Base-by-base conservation (phyloP, 371 early-diverging fungal genomes). In the Mucor saturninus region DNA sequence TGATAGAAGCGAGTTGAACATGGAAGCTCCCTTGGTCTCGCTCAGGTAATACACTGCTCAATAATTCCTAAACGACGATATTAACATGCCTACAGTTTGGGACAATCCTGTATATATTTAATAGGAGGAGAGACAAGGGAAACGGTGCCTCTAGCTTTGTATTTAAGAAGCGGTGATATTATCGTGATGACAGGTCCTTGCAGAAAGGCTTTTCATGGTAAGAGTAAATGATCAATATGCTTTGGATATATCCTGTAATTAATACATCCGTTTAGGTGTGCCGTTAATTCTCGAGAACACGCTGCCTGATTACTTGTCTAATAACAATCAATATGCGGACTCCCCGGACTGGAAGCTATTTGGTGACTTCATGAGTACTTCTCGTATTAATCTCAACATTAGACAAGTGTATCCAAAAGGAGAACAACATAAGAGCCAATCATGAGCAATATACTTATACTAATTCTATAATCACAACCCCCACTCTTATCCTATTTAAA, bases 1-100 rank as follows among this genome's bases (percentile, higher is more conserved):
- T 26, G 99, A 98, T 73, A 81, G 92, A 54, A 92, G 93, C 56
- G 99, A 98, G 70, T 67, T 87, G 28, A 94, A 95, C 72, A 92
- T 90, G 86, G 86, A 86, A 21, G 95, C 95, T 3, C 96, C 98
- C 4, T 60, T 73, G 38, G 64, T 73, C 13, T 73, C 74, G n/a
- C 69, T 91, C 32, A 94, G 90, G 83, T 86, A 74, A 6, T 26
- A 26, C 11, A 9, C 21, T 48, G 6, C 26, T 5, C 28, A 11
- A 30, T 5, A 13, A 50, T 30, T 9, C 7, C 30, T 28, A 50
- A 10, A 13, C 35, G 35, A 13, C 51, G 5, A 53, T 39, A 35
- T 35, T 35, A 35, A 35, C 8, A 35, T 35, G 35, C 0, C 35
- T 35, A 8, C 54, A 84, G 93, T 68, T 71, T 95, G 46, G 96